Percentiles rank a stretch among this genome's conserved stretches.
Evolutionary conservation across 148 eudicot genomes (phyloP).

Genomic region (Gaultheria prostrata): DNA sequence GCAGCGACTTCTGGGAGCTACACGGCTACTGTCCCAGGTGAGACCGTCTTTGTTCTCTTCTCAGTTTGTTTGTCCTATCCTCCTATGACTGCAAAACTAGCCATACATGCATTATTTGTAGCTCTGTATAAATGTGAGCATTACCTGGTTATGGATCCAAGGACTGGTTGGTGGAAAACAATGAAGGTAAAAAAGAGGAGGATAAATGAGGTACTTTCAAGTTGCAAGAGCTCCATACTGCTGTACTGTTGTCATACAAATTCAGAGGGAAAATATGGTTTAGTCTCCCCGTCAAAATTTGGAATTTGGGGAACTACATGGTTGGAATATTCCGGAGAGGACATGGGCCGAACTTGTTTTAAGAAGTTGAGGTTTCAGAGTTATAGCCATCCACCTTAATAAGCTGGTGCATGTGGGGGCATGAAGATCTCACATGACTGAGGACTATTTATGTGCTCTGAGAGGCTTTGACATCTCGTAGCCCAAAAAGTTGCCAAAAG

Average conservation of each 20-base stretch:
- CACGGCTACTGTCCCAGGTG: slow-evolving; percentile 83
- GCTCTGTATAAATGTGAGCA: background rate
- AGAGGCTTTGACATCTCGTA: background rate
- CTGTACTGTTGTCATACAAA: background rate
- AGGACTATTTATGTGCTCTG: background rate
- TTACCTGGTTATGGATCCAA: background rate
- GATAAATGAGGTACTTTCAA: background rate
- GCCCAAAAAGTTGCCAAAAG: background rate
- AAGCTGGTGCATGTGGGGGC: background rate
- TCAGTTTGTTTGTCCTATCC: background rate
- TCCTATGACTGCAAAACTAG: background rate
- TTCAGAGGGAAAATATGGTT: background rate
- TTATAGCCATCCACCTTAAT: no score
- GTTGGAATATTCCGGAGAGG: background rate
- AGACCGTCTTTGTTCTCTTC: background rate
- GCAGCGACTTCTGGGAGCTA: slow-evolving; percentile 78
- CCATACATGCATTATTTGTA: background rate
- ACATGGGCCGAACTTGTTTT: no score
- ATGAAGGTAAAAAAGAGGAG: background rate
- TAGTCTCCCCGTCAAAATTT: no score
- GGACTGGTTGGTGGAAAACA: background rate
- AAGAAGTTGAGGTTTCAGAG: background rate
- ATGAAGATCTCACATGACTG: background rate
- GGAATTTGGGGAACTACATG: background rate
- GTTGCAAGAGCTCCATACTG: background rate